Evolutionary conservation across 2,329 filamentous ascomycete genomes (phyloP).

Genomic region (Verticillium tricorpus): DNA sequence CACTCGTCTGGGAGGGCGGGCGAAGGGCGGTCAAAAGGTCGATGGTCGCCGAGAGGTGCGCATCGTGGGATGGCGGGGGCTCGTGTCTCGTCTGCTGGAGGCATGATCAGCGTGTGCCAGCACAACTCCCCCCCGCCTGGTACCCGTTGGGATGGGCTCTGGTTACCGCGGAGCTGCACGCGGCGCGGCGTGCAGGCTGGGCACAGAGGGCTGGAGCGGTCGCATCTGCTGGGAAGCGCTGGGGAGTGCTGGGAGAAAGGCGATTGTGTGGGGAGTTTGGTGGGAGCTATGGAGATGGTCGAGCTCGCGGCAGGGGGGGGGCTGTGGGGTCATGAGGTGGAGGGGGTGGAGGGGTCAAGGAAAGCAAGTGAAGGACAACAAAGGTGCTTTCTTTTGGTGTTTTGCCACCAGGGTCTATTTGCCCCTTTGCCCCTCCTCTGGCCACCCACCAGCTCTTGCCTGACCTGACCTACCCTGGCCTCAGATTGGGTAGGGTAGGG

Average conservation of each 20-base stretch:
- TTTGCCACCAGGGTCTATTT: neutral
- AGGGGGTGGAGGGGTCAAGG: neutral
- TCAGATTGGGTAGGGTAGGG: neutral
- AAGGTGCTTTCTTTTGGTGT: neutral
- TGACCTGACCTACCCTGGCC: neutral
- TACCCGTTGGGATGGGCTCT: neutral
- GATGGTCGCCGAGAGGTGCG: neutral
- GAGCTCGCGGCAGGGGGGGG: neutral
- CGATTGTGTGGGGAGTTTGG: neutral
- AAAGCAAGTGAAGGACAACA: neutral
- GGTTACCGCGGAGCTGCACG: neutral
- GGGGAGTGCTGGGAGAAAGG: neutral
- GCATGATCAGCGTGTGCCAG: neutral
- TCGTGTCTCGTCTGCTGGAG: neutral
- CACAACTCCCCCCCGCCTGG: too few species aligned
- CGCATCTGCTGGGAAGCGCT: neutral
- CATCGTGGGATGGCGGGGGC: neutral
- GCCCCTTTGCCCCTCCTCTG: neutral
- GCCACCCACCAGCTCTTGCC: neutral
- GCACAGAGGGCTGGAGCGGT: neutral
- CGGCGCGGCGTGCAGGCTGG: neutral
- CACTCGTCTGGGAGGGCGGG: neutral
- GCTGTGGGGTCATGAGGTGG: neutral
- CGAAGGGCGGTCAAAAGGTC: neutral
- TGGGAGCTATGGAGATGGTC: too few species aligned